Evolutionary conservation across 75 land plant genomes (phyloP), one percentile per base, ranked within the genome.

Genomic region (Sequoia sempervirens): DNA sequence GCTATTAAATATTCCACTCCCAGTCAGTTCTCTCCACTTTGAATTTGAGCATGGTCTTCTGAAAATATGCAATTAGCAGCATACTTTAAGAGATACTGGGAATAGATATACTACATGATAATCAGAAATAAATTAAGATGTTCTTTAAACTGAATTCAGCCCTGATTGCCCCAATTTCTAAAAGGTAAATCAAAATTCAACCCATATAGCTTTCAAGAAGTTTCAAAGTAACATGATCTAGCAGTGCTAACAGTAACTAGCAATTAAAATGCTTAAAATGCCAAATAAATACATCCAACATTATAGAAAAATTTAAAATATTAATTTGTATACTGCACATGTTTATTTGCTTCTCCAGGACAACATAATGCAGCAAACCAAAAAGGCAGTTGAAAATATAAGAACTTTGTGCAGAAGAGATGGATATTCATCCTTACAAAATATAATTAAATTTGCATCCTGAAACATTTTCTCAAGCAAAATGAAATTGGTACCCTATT

Each of bases 1-100:
- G 28, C 26, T 26, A 80, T 5, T 47, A 68, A 89, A 88, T 26
- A 89, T 89, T 40, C 90, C 90, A 85, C 90, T 89, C 41, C 90
- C 90, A 89, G 64, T 80, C 90, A 89, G 82, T 58, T 89, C 90
- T 79, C 78, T 88, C 83, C 83, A 82, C 90, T 89, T 89, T 34
- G 68, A 70, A 34, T 88, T 86, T n/a, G 90, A 89, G 50, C 90
- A 86, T 58, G 86, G 90, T 79, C 84, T 81, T 84, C 90, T 89
- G 80, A 80, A 30, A 28, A 80, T 47, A 11, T 45, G 82, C 17
- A 46, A 80, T 18, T 38, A 75, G 78, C 36, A 40, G 20, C 2
- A 75, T 40, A n/a, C 10, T 38, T 2, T 38, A 75, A 38, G 26
- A 18, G 41, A 40, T 75, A 74, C 40, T 74, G 3, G 17, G 36